Evolutionary conservation across 106 monocot species (phyloP).

Genomic region (Cymbidium sinense): DNA sequence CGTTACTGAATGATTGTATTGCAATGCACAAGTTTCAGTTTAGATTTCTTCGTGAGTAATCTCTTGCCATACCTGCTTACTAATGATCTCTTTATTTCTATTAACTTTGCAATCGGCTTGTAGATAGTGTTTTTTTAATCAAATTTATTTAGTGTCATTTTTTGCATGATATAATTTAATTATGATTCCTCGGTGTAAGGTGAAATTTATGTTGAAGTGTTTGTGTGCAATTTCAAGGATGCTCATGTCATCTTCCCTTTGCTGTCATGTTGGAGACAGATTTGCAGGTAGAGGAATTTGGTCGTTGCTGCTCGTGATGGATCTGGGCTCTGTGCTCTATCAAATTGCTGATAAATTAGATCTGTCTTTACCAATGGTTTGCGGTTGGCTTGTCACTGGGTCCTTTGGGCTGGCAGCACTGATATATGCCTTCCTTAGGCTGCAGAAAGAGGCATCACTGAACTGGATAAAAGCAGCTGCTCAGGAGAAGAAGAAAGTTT

Average conservation of each 20-base stretch:
- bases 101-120: too few relatives aligned
- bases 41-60: neutral
- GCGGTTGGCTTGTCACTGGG: conserved; percentile 43
- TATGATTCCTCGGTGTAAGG: too few relatives aligned
- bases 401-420: conserved; percentile 55
- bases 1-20: neutral
- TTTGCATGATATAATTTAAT: too few relatives aligned
- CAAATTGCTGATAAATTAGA: conserved; percentile 10
- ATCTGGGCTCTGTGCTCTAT: conserved; percentile 9
- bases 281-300: neutral
- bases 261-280: neutral
- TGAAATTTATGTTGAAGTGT: too few relatives aligned
- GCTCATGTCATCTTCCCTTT: neutral
- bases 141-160: too few relatives aligned
- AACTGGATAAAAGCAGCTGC: conserved; percentile 86
- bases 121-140: too few relatives aligned
- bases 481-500: conserved; percentile 56
- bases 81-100: too few relatives aligned
- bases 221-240: neutral
- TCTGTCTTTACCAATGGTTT: conserved; percentile 6
- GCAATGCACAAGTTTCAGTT: neutral
- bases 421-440: conserved; percentile 54
- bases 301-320: neutral
- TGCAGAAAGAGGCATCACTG: conserved; percentile 60
- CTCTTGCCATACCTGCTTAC: too few relatives aligned